A percentile compares a stretch with the other conserved stretches of the same genome.
Conservation (phyloP, 2,329 filamentous ascomycete genomes). For the Huntiella savannae region DNA sequence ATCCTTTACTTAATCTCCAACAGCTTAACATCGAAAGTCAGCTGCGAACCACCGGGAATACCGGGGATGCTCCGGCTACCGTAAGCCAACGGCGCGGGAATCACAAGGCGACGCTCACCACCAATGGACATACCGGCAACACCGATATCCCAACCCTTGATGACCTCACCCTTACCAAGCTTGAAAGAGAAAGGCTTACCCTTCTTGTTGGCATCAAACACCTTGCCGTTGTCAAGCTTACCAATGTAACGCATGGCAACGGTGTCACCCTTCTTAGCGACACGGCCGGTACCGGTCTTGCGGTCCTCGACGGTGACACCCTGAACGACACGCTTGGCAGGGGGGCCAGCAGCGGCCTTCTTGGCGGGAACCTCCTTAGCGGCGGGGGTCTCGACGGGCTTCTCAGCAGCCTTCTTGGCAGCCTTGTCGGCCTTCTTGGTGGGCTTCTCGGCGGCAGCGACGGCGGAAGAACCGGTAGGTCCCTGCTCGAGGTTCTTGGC, state of each 20-base stretch:
- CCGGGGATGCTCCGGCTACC: constrained; percentile 66
- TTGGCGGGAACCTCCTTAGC: constrained; percentile 15
- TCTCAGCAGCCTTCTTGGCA: constrained; percentile 94
- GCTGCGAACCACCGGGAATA: constrained; percentile 77
- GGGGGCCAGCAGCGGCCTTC: constrained; percentile 23
- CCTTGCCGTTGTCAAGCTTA: constrained; percentile 84
- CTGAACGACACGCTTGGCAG: constrained; percentile 60
- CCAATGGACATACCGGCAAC: constrained; percentile 81
- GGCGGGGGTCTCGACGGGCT: constrained; percentile 54
- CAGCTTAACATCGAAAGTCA: constrained; percentile 83
- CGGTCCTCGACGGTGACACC: constrained; percentile 92
- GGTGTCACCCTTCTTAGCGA: constrained; percentile 75
- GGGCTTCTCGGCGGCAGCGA: constrained; percentile 90
- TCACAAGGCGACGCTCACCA: constrained; percentile 79
- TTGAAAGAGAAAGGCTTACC: constrained; percentile 95
- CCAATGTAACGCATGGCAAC: constrained; percentile 96
- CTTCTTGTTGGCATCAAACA: constrained; percentile 98
- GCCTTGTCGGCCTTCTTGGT: constrained; percentile 49
- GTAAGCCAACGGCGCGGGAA: constrained; percentile 76
- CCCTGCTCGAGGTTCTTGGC: constrained; percentile 98
- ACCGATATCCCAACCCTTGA: constrained; percentile 97
- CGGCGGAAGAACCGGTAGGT: constrained; percentile 49
- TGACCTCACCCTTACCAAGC: constrained; percentile 84
- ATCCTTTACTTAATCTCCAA: constrained; percentile 56
- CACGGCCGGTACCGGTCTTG: constrained; percentile 69